Evolutionary conservation across 805 yeast species (phyloP), one percentile per base, ranked within the genome.

Genomic region (Metschnikowia proteae): DNA sequence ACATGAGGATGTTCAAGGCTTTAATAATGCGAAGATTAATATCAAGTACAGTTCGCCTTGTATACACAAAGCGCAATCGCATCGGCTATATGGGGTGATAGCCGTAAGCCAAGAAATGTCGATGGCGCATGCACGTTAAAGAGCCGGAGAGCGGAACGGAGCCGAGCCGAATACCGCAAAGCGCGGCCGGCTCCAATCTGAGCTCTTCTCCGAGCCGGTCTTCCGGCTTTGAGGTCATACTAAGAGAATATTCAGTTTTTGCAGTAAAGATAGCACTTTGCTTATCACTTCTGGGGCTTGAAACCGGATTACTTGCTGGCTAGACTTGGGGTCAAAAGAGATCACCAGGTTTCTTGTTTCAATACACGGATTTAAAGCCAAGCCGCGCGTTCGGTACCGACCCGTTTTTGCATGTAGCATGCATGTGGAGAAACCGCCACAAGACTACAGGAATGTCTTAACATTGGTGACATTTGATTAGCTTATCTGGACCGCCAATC

Each of bases 381-480:
- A 8, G 32, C 41, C 32, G 41, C 41, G 41, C 41, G 25, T 6
- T 27, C 32, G 32, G 41, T 27, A 17, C 41, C 41, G 41, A 28
- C 30, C 17, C 11, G 32, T 22, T 23, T 9, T 13, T 5, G 9
- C 23, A 17, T 13, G 32, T 6, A 29, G 3, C 39, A 37, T 22
- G 26, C 38, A 22, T 35, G n/a, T 23, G 27, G 9, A 22, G 8
- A 6, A 4, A 17, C 17, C 17, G 17, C 17, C 17, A 17, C 17
- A 17, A 17, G 17, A 17, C 17, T 17, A 17, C 17, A 17, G 17
- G 17, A 17, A 17, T 17, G 17, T 17, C 17, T 17, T 17, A 17
- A 17, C 17, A 17, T 17, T 17, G 17, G 17, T 17, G 17, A 17
- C 1, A 17, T 17, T 17, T 17, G 17, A 17, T 17, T 17, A 17